Conservation (phyloP, 2,329 filamentous ascomycete species). For the Paraphoma sp. region DNA sequence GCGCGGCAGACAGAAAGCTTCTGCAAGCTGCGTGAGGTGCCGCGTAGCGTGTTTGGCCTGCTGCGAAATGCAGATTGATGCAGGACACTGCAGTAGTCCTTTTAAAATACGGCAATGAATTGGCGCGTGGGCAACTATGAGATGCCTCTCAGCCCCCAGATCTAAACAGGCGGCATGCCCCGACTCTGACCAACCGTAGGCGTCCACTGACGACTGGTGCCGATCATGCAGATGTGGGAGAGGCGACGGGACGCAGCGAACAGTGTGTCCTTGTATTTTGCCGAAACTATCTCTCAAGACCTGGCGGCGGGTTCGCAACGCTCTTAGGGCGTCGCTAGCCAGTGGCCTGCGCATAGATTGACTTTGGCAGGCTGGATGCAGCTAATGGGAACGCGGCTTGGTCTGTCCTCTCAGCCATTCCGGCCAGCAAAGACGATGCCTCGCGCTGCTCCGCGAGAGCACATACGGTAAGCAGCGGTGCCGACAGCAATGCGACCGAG, state of each 20-base stretch:
- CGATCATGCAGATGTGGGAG: slow-evolving; percentile 45
- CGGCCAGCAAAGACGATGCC: slow-evolving; percentile 23
- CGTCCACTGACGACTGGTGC: slow-evolving; percentile 39
- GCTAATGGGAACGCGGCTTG: slow-evolving; percentile 35
- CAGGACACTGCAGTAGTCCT: slow-evolving; percentile 31
- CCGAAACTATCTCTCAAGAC: slow-evolving; percentile 35
- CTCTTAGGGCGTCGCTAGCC: slow-evolving; percentile 25
- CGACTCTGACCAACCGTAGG: slow-evolving; percentile 37
- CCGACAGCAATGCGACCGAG: slow-evolving; percentile 14
- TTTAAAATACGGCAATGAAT: slow-evolving; percentile 18
- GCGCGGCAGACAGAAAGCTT: slow-evolving; percentile 28
- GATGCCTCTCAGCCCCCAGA: slow-evolving; percentile 27
- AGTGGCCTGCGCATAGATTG: slow-evolving; percentile 44
- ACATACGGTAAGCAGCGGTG: slow-evolving; percentile 13
- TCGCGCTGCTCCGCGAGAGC: slow-evolving; percentile 56
- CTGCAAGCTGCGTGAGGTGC: slow-evolving; percentile 34
- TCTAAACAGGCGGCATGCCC: slow-evolving; percentile 23
- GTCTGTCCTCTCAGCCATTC: slow-evolving; percentile 30
- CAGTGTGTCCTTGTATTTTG: slow-evolving; percentile 36
- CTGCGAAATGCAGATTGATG: slow-evolving; percentile 33
- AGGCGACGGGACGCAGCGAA: slow-evolving; percentile 38
- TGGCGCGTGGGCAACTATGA: slow-evolving; percentile 27
- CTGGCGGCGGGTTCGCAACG: slow-evolving; percentile 40
- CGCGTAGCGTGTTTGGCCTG: slow-evolving; percentile 41
- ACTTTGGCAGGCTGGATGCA: slow-evolving; percentile 36